These are phyloP conservation scores for Melampsora medusae DNA, from an alignment of 1,284 basidiomycete species.

Conservation along the genomic window DNA sequence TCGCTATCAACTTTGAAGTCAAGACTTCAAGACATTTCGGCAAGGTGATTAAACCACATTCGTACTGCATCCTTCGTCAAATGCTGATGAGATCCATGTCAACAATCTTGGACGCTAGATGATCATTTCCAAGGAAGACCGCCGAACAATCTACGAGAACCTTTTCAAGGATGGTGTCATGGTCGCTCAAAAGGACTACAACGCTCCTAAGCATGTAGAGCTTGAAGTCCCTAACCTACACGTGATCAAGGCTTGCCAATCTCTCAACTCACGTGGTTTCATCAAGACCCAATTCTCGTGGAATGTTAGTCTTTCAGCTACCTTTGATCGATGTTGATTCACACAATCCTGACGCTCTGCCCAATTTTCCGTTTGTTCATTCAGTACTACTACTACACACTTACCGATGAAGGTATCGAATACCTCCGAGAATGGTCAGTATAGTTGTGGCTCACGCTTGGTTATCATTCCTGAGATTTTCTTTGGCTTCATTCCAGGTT, in stretches of 20 bases:
- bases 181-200: slow-evolving; percentile 99
- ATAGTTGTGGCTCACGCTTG: slow-evolving; percentile 69
- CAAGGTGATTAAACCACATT: neutral
- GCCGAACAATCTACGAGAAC: slow-evolving; percentile 67
- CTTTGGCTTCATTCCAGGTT: neutral
- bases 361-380: slow-evolving; percentile 60
- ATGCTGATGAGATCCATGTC: slow-evolving; percentile 43
- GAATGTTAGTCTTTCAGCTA: slow-evolving; percentile 45
- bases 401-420: slow-evolving; percentile 90
- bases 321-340: slow-evolving; percentile 55
- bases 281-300: slow-evolving; percentile 84
- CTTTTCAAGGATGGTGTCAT: slow-evolving; percentile 99
- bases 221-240: slow-evolving; percentile 94
- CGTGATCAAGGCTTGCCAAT: slow-evolving; percentile 99
- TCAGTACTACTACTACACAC: slow-evolving; percentile 66
- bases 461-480: neutral
- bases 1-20: neutral
- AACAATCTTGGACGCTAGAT: slow-evolving; percentile 43
- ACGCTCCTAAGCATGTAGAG: slow-evolving; percentile 94
- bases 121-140: slow-evolving; percentile 53
- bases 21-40: slow-evolving; percentile 1
- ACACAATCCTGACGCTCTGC: slow-evolving; percentile 59
- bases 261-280: slow-evolving; percentile 87
- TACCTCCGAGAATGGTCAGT: slow-evolving; percentile 86
- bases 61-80: neutral